Base-by-base conservation (phyloP, 2,329 filamentous ascomycete species). In the Diaporthe australafricana region DNA sequence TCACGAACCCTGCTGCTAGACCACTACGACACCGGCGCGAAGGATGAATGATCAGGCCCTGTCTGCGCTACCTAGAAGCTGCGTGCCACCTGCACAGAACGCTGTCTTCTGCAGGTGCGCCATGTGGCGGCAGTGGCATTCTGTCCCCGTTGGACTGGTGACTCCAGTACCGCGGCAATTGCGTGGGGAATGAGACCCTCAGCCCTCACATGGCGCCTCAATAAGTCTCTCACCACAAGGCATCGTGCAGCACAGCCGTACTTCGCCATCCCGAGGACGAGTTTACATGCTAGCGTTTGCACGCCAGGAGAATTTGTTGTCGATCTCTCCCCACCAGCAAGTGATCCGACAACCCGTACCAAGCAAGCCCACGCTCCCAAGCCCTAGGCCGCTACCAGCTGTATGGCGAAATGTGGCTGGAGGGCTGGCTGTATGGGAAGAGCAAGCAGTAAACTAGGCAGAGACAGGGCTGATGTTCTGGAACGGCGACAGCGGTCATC, bases 291-390 rank as follows among this genome's bases (percentile, higher is more conserved):
- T 40, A 27, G 53, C n/a, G 53, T 62, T 53, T 68, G 60, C 62
- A 35, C 52, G 52, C 60, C 63, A 68, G 52, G 56, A 67, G 57
- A 70, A 65, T 70, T 56, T 67, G 40, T 32, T 69, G 72, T 45
- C 62, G 70, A 72, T 74, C 67, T 63, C 62, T 45, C 27, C 45
- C 60, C 70, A 72, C 53, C 70, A 68, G 56, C 40, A 66, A 67
- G 50, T 65, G 72, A 77, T 75, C 75, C 63, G 74, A 73, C 68
- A 75, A 77, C 77, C 75, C 71, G 66, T 73, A 70, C 60, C 74
- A 73, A 50, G 48, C 48, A 45, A 20, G 53, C 35, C 35, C 60
- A 68, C 30, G 16, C 38, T n/a, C 35, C 22, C 60, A 42, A 30
- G 48, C 32, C 48, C 35, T n/a, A 20, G 47, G 52, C 42, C 8